Evolutionary conservation across 1,139 yeast genomes (phyloP).

Genomic region (Saccharomyces hybrid): DNA sequence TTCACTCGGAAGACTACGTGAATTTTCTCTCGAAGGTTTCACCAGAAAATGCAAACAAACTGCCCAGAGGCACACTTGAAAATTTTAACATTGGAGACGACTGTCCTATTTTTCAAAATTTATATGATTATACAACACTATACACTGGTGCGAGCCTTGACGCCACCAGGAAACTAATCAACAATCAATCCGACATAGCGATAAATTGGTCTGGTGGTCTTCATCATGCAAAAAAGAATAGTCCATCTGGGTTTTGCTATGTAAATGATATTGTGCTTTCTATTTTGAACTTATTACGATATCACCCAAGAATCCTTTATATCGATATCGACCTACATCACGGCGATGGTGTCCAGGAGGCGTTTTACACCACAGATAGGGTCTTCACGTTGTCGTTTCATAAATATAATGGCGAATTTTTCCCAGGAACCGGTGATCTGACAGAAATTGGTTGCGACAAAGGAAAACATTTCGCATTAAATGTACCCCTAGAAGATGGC

Average conservation of each 20-base stretch:
- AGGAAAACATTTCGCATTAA: constrained; percentile 80
- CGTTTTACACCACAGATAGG: constrained; percentile 88
- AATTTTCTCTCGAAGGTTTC: constrained; percentile 72
- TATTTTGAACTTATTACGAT: constrained; percentile 70
- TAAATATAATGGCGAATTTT: constrained; percentile 89
- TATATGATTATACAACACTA: constrained; percentile 77
- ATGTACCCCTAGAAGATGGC: constrained; percentile 93
- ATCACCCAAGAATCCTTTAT: constrained; percentile 84
- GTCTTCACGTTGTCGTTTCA: constrained; percentile 95
- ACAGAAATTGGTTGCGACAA: constrained; percentile 81
- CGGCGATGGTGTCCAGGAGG: constrained; percentile 98
- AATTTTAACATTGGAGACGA: constrained; percentile 94
- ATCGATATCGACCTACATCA: constrained; percentile 95
- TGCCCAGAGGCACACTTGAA: constrained; percentile 47
- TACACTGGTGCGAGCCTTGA: constrained; percentile 92
- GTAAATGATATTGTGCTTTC: constrained; percentile 91
- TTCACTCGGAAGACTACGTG: constrained; percentile 84
- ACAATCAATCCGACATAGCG: constrained; percentile 88
- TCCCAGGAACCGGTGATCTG: constrained; percentile 92
- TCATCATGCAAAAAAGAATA: constrained; percentile 92
- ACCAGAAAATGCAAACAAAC: constrained; percentile 64
- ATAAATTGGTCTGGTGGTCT: constrained; percentile 97
- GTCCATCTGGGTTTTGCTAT: constrained; percentile 92
- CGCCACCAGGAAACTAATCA: constrained; percentile 76
- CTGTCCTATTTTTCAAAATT: constrained; percentile 94